Percentiles rank a stretch among this genome's conserved stretches.
Evolutionary conservation across 106 monocot genomes (phyloP).

Genomic region (Amphibolis antarctica): DNA sequence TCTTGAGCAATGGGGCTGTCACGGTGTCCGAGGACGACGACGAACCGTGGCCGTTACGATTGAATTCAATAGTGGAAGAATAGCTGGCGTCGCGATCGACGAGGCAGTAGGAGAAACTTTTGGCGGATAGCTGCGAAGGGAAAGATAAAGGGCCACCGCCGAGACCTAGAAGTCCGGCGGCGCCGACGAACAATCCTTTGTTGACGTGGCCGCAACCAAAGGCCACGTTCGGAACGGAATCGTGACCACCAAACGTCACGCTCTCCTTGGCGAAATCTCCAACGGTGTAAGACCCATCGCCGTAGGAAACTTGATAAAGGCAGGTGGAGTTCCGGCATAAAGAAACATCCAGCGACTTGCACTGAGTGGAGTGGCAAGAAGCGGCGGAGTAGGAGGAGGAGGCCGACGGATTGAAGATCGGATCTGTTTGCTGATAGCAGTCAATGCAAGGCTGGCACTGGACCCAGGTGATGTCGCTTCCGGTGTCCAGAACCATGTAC

Average conservation of each 20-base stretch:
- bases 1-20: constrained; percentile 41
- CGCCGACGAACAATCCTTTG: constrained; percentile 70
- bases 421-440: constrained; percentile 73
- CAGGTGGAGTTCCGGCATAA: constrained; percentile 59
- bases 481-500: constrained; percentile 81
- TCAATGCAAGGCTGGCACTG: constrained; percentile 75
- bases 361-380: constrained; percentile 36
- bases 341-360: constrained; percentile 48
- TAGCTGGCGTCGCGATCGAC: constrained; percentile 56
- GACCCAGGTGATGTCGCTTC: constrained; percentile 80
- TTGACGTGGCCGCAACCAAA: constrained; percentile 76
- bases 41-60: constrained; percentile 3
- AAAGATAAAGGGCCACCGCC: constrained; percentile 65
- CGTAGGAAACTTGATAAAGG: constrained; percentile 74
- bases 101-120: constrained; percentile 68
- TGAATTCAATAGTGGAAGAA: constrained; percentile 41
- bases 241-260: constrained; percentile 32
- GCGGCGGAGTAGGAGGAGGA: constrained; percentile 43
- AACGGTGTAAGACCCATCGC: constrained; percentile 81
- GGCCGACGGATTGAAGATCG: constrained; percentile 43
- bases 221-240: constrained; percentile 32
- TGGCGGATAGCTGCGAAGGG: constrained; percentile 51
- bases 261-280: constrained; percentile 63
- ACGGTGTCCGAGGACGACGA: constrained; percentile 8
- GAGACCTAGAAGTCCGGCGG: constrained; percentile 64